These are phyloP conservation scores for Moesziomyces sp. DNA, from an alignment of 1,284 basidiomycete genomes.

Conservation along the genomic window DNA sequence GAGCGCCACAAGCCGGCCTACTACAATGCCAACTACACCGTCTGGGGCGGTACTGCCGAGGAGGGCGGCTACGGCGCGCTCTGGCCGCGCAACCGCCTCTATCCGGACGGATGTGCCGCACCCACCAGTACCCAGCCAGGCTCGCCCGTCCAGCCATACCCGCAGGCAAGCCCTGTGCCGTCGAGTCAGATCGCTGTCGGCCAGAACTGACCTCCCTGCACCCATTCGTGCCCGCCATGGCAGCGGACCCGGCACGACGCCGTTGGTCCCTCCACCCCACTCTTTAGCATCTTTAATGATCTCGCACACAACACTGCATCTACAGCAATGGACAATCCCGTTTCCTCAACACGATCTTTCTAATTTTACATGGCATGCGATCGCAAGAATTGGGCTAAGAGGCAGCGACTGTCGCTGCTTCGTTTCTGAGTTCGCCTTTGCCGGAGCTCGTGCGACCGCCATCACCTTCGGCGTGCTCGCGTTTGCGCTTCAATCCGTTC, in stretches of 20 bases:
- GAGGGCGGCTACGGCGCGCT: conserved; percentile 56
- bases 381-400: neutral
- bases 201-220: conserved; percentile 12
- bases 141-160: conserved; percentile 44
- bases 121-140: conserved; percentile 35
- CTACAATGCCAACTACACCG: conserved; percentile 53
- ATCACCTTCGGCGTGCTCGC: conserved; percentile 1
- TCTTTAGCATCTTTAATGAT: neutral
- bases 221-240: no score
- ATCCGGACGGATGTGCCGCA: conserved; percentile 37
- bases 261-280: conserved; percentile 11
- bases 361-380: no score
- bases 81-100: conserved; percentile 58
- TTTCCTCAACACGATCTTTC: neutral
- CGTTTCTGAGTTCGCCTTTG: no score
- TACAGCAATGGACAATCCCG: conserved; percentile 2
- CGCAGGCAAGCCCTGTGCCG: conserved; percentile 31
- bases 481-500: conserved; percentile 11
- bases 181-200: conserved; percentile 36
- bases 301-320: neutral
- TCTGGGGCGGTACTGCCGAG: conserved; percentile 53
- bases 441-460: neutral
- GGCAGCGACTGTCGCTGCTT: neutral
- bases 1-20: conserved; percentile 53
- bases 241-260: neutral